These are phyloP conservation scores for Eimeria necatrix DNA, from an alignment of 169 alveolate species.

Conservation along the genomic window DNA sequence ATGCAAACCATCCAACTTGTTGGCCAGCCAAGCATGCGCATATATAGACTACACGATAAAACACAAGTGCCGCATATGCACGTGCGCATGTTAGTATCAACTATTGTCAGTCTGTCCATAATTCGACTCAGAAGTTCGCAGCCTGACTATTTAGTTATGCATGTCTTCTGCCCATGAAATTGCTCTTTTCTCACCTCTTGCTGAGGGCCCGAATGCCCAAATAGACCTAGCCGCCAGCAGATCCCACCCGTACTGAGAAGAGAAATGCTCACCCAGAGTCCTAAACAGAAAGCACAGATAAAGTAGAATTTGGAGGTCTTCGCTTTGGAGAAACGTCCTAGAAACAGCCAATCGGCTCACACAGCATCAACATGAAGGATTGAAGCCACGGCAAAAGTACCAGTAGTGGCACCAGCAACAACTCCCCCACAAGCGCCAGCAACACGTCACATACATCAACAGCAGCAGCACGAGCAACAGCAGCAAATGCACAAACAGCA, in stretches of 20 bases:
- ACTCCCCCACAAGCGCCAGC: neutral
- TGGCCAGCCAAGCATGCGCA: no score
- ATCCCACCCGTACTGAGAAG: constrained; percentile 97
- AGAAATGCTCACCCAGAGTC: constrained; percentile 84
- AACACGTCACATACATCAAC: neutral
- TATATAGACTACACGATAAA: no score
- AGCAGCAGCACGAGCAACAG: neutral
- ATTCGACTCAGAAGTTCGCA: no score
- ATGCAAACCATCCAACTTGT: no score
- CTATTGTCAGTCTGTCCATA: no score
- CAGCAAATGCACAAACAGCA: no score
- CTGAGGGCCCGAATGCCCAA: constrained; percentile 99
- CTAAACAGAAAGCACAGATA: constrained; percentile 9
- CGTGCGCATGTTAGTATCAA: no score
- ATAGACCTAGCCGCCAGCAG: constrained; percentile 96
- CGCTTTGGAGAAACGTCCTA: neutral
- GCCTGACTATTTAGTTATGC: no score
- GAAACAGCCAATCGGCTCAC: neutral
- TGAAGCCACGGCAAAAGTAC: neutral
- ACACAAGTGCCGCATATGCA: no score
- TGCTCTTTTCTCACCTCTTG: constrained; percentile 76
- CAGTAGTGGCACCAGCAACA: neutral
- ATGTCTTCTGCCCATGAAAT: no score
- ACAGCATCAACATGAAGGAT: neutral
- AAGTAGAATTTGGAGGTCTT: neutral